These are phyloP conservation scores for Platanus orientalis DNA, from an alignment of 164 flowering plant species.

Conservation along the genomic window DNA sequence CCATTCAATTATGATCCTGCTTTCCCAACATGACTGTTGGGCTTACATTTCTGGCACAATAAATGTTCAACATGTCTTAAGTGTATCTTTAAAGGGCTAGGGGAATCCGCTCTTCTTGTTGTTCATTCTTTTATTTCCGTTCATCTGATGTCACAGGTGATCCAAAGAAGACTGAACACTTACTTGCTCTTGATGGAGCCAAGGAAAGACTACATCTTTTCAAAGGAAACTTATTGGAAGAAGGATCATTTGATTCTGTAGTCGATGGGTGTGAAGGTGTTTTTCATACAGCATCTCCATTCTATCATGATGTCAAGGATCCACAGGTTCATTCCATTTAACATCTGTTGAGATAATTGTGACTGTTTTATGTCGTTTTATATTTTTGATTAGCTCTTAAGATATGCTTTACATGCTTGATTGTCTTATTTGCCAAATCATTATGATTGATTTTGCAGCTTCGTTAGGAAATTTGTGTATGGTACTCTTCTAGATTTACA, in stretches of 20 bases:
- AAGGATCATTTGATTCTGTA: slow-evolving; percentile 39
- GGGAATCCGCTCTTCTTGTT: too few species aligned
- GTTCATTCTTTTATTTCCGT: background rate
- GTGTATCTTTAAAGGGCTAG: too few species aligned
- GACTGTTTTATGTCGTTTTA: background rate
- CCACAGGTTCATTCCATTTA: slow-evolving; percentile 29
- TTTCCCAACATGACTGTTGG: too few species aligned
- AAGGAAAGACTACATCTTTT: slow-evolving; percentile 35
- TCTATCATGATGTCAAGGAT: slow-evolving; percentile 24
- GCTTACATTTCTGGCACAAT: too few species aligned
- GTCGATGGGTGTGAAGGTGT: slow-evolving; percentile 45
- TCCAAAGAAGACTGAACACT: slow-evolving; percentile 51
- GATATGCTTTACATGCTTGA: background rate
- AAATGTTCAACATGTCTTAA: too few species aligned
- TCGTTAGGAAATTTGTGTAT: background rate
- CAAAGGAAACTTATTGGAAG: slow-evolving; percentile 36
- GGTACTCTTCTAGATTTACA: background rate
- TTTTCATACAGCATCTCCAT: slow-evolving; percentile 49
- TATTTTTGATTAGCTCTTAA: background rate
- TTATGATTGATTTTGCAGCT: background rate
- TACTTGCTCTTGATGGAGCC: slow-evolving; percentile 52
- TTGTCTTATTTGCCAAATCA: background rate
- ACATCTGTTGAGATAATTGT: background rate
- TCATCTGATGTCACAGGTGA: slow-evolving; percentile 32
- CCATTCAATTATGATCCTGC: too few species aligned